Evolutionary conservation across 78 protist genomes (phyloP).

Genomic region (Emiliania huxleyi): DNA sequence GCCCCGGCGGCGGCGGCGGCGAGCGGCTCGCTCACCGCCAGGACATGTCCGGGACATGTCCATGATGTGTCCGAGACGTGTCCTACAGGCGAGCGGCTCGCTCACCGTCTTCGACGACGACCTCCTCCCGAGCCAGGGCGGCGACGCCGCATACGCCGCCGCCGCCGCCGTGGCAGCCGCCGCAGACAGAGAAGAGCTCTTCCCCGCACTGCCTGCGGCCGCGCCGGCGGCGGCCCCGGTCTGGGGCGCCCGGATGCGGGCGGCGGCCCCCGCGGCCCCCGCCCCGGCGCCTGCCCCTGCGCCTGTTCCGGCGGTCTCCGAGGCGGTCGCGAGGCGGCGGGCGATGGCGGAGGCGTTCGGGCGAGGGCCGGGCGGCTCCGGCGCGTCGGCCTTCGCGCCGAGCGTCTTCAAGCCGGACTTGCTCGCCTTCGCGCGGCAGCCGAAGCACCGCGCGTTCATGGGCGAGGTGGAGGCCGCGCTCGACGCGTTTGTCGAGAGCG

Average conservation of each 20-base stretch:
- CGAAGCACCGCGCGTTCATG: not conserved
- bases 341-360: not conserved
- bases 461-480: not conserved
- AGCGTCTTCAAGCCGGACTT: not conserved
- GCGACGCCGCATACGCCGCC: not conserved
- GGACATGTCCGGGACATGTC: too few relatives aligned
- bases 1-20: not conserved
- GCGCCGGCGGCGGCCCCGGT: not conserved
- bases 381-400: not conserved
- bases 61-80: not conserved
- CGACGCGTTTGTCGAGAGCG: not conserved
- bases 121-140: not conserved
- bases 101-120: not conserved
- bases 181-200: not conserved
- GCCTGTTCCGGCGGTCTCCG: not conserved
- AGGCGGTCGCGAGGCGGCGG: not conserved
- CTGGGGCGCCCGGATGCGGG: not conserved
- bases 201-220: not conserved
- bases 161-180: not conserved
- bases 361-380: not conserved
- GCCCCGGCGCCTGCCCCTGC: not conserved
- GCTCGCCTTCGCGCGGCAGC: not conserved
- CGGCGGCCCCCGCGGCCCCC: not conserved
- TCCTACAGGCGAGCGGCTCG: not conserved
- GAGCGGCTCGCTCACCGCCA: not conserved